phyloP scores from a whole-genome alignment of 495 filamentous ascomycete genomes.

The Trichoderma reesei region DNA sequence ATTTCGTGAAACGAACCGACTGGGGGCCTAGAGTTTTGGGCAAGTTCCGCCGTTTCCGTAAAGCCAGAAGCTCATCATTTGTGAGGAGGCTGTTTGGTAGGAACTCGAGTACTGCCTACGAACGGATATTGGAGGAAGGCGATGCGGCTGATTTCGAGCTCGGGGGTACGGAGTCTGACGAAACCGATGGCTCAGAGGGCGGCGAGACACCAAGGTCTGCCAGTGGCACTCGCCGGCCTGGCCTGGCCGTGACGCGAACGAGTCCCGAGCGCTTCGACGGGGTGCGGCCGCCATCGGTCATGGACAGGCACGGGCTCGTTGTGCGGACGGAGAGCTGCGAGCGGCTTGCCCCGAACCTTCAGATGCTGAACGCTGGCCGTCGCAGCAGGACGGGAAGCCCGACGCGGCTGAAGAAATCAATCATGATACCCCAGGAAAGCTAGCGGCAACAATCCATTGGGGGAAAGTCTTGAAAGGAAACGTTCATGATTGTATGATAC shows the following conservation, averaged over 20 bases:
- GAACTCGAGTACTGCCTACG: conserved; percentile 50
- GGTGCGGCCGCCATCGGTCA: conserved; percentile 39
- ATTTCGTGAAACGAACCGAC: conserved; percentile 50
- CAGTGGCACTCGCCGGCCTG: conserved; percentile 48
- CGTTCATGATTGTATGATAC: background rate
- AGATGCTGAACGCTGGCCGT: conserved; percentile 39
- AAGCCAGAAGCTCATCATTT: conserved; percentile 37
- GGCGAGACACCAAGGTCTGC: conserved; percentile 43
- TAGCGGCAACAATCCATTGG: background rate
- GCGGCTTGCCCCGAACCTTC: conserved; percentile 38
- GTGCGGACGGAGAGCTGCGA: conserved; percentile 76
- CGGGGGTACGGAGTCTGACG: conserved; percentile 49
- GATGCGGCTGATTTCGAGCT: conserved; percentile 60
- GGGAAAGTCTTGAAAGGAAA: background rate
- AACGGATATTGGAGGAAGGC: conserved; percentile 79
- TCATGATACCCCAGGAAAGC: conserved; percentile 17
- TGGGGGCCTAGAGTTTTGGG: conserved; percentile 57
- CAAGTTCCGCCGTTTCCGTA: conserved; percentile 46
- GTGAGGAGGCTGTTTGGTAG: conserved; percentile 50
- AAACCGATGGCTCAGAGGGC: conserved; percentile 45
- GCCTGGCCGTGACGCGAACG: conserved; percentile 54
- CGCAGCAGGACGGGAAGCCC: conserved; percentile 57
- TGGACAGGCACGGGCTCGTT: conserved; percentile 66
- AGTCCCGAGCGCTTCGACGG: conserved; percentile 53
- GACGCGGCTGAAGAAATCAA: conserved; percentile 53